Conservation (phyloP, 179 eudicot species). For the Pouteria campechiana region DNA sequence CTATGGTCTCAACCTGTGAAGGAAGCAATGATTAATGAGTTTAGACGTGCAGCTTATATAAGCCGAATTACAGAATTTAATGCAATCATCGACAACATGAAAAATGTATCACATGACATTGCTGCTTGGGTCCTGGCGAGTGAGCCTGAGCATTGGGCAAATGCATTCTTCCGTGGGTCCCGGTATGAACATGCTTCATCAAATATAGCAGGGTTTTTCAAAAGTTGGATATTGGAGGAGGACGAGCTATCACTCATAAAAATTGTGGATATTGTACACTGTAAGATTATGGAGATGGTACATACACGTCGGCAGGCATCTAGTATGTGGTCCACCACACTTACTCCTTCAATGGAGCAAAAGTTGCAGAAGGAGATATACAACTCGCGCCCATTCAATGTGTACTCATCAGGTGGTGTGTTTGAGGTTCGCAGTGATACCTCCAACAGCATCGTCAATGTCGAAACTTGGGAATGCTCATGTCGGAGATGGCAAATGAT, state of each 20-base stretch:
- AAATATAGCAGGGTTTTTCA: slow-evolving; percentile 23
- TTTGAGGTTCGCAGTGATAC: slow-evolving; percentile 51
- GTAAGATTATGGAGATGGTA: slow-evolving; percentile 22
- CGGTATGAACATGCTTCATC: slow-evolving; percentile 21
- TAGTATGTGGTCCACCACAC: slow-evolving; percentile 25
- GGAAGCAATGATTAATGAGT: slow-evolving; percentile 23
- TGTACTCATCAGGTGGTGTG: slow-evolving; percentile 34
- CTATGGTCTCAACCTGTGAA: slow-evolving; percentile 49
- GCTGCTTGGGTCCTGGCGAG: slow-evolving; percentile 47
- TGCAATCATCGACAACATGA: slow-evolving; percentile 29
- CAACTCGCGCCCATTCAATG: slow-evolving; percentile 22
- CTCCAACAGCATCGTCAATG: slow-evolving; percentile 34
- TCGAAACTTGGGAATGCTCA: slow-evolving; percentile 33
- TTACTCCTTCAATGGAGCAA: slow-evolving; percentile 33
- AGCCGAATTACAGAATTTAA: slow-evolving; percentile 23
- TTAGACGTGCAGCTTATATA: slow-evolving; percentile 45
- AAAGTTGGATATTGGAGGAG: slow-evolving; percentile 24
- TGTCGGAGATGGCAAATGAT: slow-evolving; percentile 15
- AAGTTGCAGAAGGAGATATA: slow-evolving; percentile 16
- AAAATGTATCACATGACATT: slow-evolving; percentile 29
- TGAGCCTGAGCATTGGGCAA: slow-evolving; percentile 36
- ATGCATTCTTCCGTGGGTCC: slow-evolving; percentile 27
- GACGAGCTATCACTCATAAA: slow-evolving; percentile 30
- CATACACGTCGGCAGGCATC: slow-evolving; percentile 20
- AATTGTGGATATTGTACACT: slow-evolving; percentile 32